phyloP scores from a whole-genome alignment of 2,329 filamentous ascomycete genomes.

The Alternaria rosae region DNA sequence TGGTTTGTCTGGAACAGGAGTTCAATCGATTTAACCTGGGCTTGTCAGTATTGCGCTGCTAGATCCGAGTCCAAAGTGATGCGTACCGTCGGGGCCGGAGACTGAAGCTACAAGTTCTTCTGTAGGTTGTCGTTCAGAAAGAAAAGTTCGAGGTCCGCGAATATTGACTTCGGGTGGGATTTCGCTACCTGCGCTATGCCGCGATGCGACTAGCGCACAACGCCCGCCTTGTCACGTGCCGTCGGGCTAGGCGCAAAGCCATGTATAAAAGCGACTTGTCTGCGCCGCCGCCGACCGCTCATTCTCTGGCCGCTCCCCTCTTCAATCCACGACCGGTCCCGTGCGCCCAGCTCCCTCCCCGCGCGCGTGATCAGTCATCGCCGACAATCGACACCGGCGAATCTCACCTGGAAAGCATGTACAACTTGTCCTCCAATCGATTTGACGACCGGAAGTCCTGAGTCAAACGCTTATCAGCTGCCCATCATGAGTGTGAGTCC shows the following conservation, averaged over 20 bases:
- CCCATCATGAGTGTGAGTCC: conserved; percentile 51
- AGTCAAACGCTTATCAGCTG: conserved; percentile 43
- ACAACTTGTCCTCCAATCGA: conserved; percentile 41
- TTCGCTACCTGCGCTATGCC: conserved; percentile 15
- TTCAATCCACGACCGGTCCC: conserved; percentile 22
- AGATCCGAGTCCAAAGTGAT: background rate
- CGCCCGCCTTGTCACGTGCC: conserved; percentile 24
- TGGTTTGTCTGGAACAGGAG: conserved; percentile 71
- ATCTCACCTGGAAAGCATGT: conserved; percentile 43
- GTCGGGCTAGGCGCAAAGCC: conserved; percentile 14
- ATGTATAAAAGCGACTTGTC: conserved; percentile 30
- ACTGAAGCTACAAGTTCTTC: conserved; percentile 97
- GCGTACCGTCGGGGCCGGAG: conserved; percentile 85
- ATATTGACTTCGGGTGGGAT: conserved; percentile 24
- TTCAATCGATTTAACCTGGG: conserved; percentile 84
- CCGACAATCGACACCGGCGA: conserved; percentile 20
- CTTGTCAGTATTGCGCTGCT: conserved; percentile 28
- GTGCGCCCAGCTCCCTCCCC: conserved; percentile 20
- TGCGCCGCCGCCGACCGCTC: conserved; percentile 35
- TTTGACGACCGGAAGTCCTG: conserved; percentile 46
- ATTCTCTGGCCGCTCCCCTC: conserved; percentile 29
- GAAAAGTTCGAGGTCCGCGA: conserved; percentile 43
- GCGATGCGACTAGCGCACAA: conserved; percentile 5
- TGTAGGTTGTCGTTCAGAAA: conserved; percentile 37
- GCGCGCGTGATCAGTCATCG: conserved; percentile 20